Percentiles rank a stretch among this genome's conserved stretches.
Conservation (phyloP, 2,329 filamentous ascomycete species). For the Dothideomycetes sp. region DNA sequence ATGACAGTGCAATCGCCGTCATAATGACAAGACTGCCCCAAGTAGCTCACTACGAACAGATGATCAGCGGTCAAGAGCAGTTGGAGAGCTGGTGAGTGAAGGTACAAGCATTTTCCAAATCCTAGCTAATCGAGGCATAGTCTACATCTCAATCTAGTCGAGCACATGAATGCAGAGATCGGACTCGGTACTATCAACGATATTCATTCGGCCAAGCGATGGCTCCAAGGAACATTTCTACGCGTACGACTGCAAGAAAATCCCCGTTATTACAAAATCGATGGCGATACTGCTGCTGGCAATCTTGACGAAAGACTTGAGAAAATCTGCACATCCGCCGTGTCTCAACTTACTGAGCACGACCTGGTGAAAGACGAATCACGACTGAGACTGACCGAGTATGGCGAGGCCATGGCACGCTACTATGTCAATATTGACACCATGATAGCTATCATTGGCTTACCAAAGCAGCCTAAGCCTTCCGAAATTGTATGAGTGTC, state of each 20-base stretch:
- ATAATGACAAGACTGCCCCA: constrained; percentile 66
- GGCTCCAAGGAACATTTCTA: constrained; percentile 69
- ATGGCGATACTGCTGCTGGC: constrained; percentile 37
- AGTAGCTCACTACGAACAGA: constrained; percentile 55
- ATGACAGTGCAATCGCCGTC: constrained; percentile 62
- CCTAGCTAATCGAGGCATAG: constrained; percentile 21
- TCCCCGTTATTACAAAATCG: constrained; percentile 57
- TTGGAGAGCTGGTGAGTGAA: constrained; percentile 58
- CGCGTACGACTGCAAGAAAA: constrained; percentile 63
- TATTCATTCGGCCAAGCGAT: constrained; percentile 54
- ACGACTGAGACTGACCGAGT: constrained; percentile 53
- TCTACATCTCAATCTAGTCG: constrained; percentile 67
- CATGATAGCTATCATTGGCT: constrained; percentile 58
- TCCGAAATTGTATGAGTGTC: constrained; percentile 54
- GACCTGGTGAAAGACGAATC: constrained; percentile 42
- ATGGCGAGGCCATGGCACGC: constrained; percentile 69
- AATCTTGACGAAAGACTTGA: constrained; percentile 55
- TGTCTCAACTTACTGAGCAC: constrained; percentile 51
- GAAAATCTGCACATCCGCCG: constrained; percentile 58
- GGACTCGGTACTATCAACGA: constrained; percentile 62
- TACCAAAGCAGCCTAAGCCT: constrained; percentile 49
- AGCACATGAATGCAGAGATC: constrained; percentile 78
- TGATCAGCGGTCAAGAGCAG: constrained; percentile 61
- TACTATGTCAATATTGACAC: constrained; percentile 74
- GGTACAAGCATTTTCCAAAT: background rate